These are phyloP conservation scores for Globisporangium irregulare DNA, from an alignment of 352 stramenopile species.

Conservation along the genomic window DNA sequence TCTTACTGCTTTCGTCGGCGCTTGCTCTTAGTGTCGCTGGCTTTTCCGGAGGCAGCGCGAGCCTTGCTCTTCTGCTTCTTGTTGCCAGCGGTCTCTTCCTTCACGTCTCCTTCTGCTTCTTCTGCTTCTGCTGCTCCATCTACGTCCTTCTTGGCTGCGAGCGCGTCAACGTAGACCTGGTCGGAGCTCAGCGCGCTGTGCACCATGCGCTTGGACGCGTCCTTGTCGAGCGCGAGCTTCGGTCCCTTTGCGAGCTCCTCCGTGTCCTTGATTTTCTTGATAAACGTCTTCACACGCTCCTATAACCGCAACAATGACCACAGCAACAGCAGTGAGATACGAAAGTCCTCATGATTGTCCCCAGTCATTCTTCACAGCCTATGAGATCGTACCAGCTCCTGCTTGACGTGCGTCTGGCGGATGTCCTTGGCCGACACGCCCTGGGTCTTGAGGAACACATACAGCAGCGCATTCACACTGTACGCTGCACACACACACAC, in stretches of 20 bases:
- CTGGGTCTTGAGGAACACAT: constrained; percentile 86
- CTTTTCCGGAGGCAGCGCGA: constrained; percentile 38
- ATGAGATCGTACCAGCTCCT: constrained; percentile 57
- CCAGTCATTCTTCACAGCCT: not conserved
- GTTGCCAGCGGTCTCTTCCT: constrained; percentile 13
- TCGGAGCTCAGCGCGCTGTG: constrained; percentile 83
- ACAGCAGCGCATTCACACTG: constrained; percentile 83
- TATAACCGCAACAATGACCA: constrained; percentile 15
- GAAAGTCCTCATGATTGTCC: not conserved
- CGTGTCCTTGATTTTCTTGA: constrained; percentile 90
- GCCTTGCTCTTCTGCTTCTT: constrained; percentile 35
- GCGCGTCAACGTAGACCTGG: constrained; percentile 76
- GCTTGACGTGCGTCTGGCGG: constrained; percentile 87
- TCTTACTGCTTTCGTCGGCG: constrained; percentile 20
- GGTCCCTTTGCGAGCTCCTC: constrained; percentile 78
- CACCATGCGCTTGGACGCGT: constrained; percentile 78
- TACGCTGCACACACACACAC: constrained; percentile 48
- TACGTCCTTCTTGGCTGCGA: constrained; percentile 49
- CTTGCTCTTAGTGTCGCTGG: constrained; percentile 49
- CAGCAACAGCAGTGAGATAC: constrained; percentile 4
- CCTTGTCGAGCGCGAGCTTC: constrained; percentile 74
- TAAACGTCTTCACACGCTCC: constrained; percentile 85
- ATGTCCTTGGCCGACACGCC: constrained; percentile 86
- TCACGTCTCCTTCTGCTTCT: constrained; percentile 27
- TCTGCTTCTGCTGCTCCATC: constrained; percentile 8